Conservation (phyloP, 176 grass and related monocot genomes). For the Themeda triandra region DNA sequence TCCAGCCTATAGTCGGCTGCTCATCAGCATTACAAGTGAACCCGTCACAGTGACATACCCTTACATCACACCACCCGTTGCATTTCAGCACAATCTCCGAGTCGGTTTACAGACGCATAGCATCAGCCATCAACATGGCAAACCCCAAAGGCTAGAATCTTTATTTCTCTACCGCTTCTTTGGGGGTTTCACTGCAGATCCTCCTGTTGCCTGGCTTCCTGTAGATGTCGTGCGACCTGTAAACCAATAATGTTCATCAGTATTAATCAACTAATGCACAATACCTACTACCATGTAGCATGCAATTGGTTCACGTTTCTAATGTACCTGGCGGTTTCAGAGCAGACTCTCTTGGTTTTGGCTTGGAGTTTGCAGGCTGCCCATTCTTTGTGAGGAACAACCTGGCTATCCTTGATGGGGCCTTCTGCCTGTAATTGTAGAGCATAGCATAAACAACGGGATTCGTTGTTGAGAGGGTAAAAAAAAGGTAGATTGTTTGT, state of each 20-base stretch:
- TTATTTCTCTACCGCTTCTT: slow-evolving; percentile 39
- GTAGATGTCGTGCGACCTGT: slow-evolving; percentile 40
- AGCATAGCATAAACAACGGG: slow-evolving; percentile 8
- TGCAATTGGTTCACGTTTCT: neutral
- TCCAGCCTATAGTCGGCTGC: neutral
- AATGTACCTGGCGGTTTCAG: slow-evolving; percentile 53
- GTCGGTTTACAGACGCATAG: slow-evolving; percentile 21
- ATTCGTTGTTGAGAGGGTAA: neutral
- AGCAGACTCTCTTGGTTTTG: slow-evolving; percentile 63
- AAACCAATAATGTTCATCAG: slow-evolving; percentile 18
- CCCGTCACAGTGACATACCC: neutral
- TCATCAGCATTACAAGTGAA: slow-evolving; percentile 17
- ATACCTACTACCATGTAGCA: neutral
- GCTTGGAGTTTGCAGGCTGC: slow-evolving; percentile 34
- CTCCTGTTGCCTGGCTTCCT: slow-evolving; percentile 27
- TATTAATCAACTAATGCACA: neutral
- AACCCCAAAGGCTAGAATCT: neutral
- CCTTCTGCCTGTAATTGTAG: slow-evolving; percentile 57
- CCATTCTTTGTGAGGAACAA: slow-evolving; percentile 60
- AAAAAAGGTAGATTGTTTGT: neutral
- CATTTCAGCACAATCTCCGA: slow-evolving; percentile 15
- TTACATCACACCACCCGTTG: neutral
- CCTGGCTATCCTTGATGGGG: slow-evolving; percentile 48
- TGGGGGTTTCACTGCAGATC: slow-evolving; percentile 33
- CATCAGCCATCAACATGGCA: neutral